Evolutionary conservation across 2,329 filamentous ascomycete genomes (phyloP), one percentile per base, ranked within the genome.

Genomic region (Cadophora gregata): DNA sequence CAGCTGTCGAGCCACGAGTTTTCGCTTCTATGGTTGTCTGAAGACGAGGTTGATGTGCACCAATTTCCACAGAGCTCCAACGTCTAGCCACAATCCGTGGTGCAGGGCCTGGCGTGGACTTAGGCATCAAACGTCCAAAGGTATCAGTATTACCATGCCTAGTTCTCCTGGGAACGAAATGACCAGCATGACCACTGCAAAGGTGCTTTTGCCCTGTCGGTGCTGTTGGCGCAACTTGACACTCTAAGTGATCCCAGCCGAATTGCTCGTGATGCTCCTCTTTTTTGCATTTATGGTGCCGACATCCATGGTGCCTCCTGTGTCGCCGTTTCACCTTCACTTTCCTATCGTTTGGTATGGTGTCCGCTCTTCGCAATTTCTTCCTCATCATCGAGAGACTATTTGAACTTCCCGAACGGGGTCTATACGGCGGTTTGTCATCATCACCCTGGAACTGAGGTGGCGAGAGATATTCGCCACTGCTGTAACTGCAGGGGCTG

Each of bases 31-130:
- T 33, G 19, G 50, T 48, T 6, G 62, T 63, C 50, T 29, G 42
- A 4, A 65, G 59, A 25, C 14, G 4, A 4, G 50, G 45, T 25
- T 59, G 62, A 51, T 68, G 63, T 14, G 71, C 62, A 19, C 67
- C 68, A 47, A 73, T 62, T 61, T 73, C 71, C 19, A 74, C 68
- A 12, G 72, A 75, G 36, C 72, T 74, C 73, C 72, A 75, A 48
- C 72, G 68, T 63, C 73, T 69, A 1, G 64, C 60, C 3, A 70
- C 24, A 31, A 67, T n/a, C 19, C 67, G 62, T 24, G 50, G 58
- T 16, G 53, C 45, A 24, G 64, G 59, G 4, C 36, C 45, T 24
- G 65, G 59, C 53, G 50, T 67, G 12, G 66, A 38, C 1, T 61
- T 25, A 31, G 55, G 27, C 36, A 58, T 27, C 14, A 63, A 16